Evolutionary conservation across 78 protist species (phyloP).

Genomic region (Chrysochromulina parva): DNA sequence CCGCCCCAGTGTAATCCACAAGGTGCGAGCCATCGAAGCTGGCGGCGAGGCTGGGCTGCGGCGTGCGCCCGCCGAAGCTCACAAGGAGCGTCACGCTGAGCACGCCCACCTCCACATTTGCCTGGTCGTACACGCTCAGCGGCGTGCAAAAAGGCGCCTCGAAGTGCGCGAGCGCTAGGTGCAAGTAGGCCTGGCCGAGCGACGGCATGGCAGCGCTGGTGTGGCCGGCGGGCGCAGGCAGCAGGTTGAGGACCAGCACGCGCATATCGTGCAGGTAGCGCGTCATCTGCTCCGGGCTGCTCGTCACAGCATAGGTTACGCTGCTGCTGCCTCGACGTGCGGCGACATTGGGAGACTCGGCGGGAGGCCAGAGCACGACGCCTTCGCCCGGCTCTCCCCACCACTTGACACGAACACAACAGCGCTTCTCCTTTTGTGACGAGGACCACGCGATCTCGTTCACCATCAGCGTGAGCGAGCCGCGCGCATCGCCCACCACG

Average conservation of each 20-base stretch:
- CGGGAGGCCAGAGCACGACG: not conserved
- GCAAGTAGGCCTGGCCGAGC: not conserved
- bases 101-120: not conserved
- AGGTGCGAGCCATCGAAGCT: not conserved
- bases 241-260: not conserved
- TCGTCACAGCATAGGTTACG: not conserved
- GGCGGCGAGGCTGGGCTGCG: not conserved
- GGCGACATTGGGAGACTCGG: not conserved
- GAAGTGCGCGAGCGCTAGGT: not conserved
- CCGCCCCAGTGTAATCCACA: not conserved
- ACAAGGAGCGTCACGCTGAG: not conserved
- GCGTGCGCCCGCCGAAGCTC: not conserved
- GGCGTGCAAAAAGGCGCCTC: not conserved
- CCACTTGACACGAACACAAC: not conserved
- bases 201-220: not conserved
- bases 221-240: not conserved
- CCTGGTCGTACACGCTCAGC: not conserved
- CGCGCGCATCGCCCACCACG: too few relatives aligned
- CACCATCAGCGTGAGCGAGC: too few relatives aligned
- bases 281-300: not conserved
- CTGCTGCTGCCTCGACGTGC: not conserved
- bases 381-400: not conserved
- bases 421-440: too few relatives aligned
- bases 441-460: too few relatives aligned
- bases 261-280: not conserved